Evolutionary conservation across 257 asterid genomes (phyloP), one percentile per base, ranked within the genome.

Genomic region (Solanum raphanifolium): DNA sequence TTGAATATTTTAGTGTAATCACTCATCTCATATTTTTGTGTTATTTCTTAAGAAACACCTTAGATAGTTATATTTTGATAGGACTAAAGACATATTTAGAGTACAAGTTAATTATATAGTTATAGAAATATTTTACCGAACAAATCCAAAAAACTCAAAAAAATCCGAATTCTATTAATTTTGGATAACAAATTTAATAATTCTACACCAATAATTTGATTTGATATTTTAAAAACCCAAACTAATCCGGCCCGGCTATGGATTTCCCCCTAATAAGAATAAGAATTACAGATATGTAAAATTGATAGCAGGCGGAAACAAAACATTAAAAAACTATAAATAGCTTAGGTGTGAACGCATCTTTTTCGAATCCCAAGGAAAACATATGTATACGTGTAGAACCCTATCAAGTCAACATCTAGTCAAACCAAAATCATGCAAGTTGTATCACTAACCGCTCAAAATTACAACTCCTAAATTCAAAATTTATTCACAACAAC

Each of bases 201-300:
- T 5, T 52, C 4, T 52, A 52, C 1, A 18, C 3, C 3, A 52
- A 52, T 52, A 52, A 52, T 16, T 52, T 16, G 0, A 16, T 18
- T 52, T 52, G 9, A 52, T 52, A 52, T 52, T 52, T 52, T 6
- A 6, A 52, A 52, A 52, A 52, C 0, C 0, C 23, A 6, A 52
- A 52, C 23, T 6, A 52, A 16, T 48, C 0, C 58, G 55, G 0
- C 20, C 20, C 3, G 0, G 23, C 60, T 15, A 5, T 5, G 1
- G 0, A 48, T 5, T 48, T 0, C 7, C 58, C 21, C 21, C 58
- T 5, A 48, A 48, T 52, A 52, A 52, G 23, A 52, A 16, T 2
- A 52, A 16, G 60, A 52, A 52, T 68, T 43, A 46, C 15, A 46
- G 55, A 46, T 46, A 46, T 13, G 52, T 1, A 68, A 1, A 12